Conservation (phyloP, 148 eudicot genomes). For the Chenopodium suecicum region DNA sequence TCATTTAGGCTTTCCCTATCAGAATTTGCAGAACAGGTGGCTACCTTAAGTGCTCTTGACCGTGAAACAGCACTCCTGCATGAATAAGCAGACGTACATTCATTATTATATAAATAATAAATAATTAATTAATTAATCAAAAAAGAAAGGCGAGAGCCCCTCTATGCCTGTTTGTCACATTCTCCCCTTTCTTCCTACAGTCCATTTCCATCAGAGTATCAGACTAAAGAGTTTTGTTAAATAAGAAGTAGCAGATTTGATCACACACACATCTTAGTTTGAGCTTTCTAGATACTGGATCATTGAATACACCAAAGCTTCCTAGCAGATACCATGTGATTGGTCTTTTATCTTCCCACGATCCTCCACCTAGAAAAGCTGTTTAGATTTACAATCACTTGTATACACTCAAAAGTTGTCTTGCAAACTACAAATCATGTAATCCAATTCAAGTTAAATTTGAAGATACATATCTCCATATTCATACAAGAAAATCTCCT, state of each 20-base stretch:
- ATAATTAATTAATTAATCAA: too few species aligned
- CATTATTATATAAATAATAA: neutral
- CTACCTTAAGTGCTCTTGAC: conserved; percentile 49
- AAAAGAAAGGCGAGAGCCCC: neutral
- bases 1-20: conserved; percentile 28
- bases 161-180: too few species aligned
- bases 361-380: neutral
- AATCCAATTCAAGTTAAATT: neutral
- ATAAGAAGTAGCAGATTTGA: neutral
- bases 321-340: neutral
- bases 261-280: neutral
- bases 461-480: neutral
- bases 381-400: neutral
- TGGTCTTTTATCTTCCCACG: neutral
- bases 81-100: conserved; percentile 8
- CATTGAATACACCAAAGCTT: neutral
- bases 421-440: neutral
- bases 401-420: neutral
- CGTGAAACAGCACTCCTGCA: conserved; percentile 87
- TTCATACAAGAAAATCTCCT: neutral
- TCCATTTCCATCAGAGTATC: neutral
- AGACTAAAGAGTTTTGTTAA: neutral
- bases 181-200: neutral
- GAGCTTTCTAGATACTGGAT: neutral
- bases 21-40: conserved; percentile 31